These are phyloP conservation scores for Boletus subparvulus DNA, from an alignment of 768 basidiomycete genomes.

Conservation along the genomic window DNA sequence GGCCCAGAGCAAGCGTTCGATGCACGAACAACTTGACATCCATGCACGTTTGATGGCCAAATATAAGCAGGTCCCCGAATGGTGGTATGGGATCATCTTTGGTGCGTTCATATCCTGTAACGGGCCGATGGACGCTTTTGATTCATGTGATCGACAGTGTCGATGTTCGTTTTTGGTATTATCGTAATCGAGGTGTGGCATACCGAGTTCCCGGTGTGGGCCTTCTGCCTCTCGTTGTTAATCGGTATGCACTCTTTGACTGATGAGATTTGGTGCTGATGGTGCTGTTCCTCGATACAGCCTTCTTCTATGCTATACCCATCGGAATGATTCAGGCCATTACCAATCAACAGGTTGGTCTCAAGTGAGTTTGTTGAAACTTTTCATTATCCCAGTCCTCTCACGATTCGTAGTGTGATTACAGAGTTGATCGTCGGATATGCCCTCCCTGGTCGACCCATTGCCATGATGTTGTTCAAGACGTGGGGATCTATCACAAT, in stretches of 20 bases:
- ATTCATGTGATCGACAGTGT: no score
- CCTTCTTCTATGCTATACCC: conserved; percentile 70
- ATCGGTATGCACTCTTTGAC: conserved; percentile 23
- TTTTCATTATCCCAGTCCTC: background rate
- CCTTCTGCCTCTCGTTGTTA: conserved; percentile 36
- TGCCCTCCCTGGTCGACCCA: conserved; percentile 57
- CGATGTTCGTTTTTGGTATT: no score
- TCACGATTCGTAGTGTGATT: conserved; percentile 44
- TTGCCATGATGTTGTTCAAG: conserved; percentile 83
- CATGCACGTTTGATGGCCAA: conserved; percentile 58
- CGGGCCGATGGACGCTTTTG: conserved; percentile 53
- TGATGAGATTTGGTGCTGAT: background rate
- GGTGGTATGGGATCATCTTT: conserved; percentile 49
- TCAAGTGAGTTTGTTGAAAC: conserved; percentile 32
- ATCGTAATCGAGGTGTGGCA: conserved; percentile 62
- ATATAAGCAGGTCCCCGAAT: conserved; percentile 60
- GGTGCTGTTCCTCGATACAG: background rate
- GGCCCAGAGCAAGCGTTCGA: conserved; percentile 64
- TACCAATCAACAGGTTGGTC: conserved; percentile 74
- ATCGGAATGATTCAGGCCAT: conserved; percentile 76
- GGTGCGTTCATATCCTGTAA: conserved; percentile 7
- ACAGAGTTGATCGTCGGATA: conserved; percentile 70
- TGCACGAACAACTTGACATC: conserved; percentile 77
- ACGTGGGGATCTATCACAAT: conserved; percentile 68
- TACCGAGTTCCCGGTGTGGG: conserved; percentile 47